Conservation (phyloP, 139 green algal species). For the Chlamydomonas incerta region DNA sequence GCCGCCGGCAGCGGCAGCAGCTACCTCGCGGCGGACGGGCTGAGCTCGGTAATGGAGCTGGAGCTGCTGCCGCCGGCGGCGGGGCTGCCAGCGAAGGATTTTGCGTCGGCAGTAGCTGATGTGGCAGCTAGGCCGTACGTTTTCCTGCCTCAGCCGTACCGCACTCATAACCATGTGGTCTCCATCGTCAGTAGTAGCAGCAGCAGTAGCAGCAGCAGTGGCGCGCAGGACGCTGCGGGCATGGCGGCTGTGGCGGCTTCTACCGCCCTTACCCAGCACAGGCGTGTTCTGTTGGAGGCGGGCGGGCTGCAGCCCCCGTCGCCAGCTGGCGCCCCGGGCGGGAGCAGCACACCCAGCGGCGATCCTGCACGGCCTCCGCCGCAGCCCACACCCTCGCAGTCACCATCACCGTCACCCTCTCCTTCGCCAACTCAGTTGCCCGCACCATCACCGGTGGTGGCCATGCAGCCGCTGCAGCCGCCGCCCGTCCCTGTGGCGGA, state of each 20-base stretch:
- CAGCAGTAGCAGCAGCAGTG: too few species aligned
- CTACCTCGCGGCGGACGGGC: not conserved
- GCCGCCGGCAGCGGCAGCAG: not conserved
- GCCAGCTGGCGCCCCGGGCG: too few species aligned
- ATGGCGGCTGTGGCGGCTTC: not conserved
- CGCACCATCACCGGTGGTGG: not conserved
- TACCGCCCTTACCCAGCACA: too few species aligned
- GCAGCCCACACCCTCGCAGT: too few species aligned
- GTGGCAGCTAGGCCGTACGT: not conserved
- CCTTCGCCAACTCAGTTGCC: not conserved
- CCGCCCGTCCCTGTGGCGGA: too few species aligned
- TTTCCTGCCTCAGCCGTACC: slow-evolving; percentile 25
- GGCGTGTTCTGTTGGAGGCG: too few species aligned
- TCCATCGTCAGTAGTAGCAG: not conserved
- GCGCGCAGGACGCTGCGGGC: too few species aligned
- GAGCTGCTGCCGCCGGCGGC: not conserved
- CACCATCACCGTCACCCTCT: not conserved
- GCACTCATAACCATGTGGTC: not conserved
- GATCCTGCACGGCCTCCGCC: not conserved
- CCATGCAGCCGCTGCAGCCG: not conserved
- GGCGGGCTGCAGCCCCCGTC: too few species aligned
- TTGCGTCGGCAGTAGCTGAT: not conserved
- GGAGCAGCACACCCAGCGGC: too few species aligned
- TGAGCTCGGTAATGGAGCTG: not conserved
- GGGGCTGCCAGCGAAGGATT: not conserved